Evolutionary conservation across 1,139 yeast genomes (phyloP).

Genomic region (Debaryomyces sp.): DNA sequence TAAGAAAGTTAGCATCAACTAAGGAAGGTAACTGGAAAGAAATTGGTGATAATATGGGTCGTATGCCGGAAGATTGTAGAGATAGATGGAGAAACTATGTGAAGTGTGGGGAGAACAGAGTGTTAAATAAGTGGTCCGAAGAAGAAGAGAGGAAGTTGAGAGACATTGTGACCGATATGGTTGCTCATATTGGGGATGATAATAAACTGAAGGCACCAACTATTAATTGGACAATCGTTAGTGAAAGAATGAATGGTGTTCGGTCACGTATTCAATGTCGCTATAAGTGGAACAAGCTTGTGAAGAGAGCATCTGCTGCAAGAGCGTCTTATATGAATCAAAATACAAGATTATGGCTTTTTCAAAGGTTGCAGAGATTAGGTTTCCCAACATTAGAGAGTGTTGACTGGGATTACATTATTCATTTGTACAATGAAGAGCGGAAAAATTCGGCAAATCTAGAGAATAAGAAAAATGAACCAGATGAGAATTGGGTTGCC

Average conservation of each 20-base stretch:
- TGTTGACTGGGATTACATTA: slow-evolving; percentile 56
- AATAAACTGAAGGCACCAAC: slow-evolving; percentile 26
- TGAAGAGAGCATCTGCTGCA: slow-evolving; percentile 58
- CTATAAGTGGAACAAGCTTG: slow-evolving; percentile 87
- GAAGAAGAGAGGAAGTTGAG: slow-evolving; percentile 70
- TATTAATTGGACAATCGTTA: slow-evolving; percentile 88
- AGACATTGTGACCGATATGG: slow-evolving; percentile 53
- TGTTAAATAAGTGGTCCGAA: slow-evolving; percentile 74
- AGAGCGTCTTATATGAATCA: slow-evolving; percentile 53
- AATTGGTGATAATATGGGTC: slow-evolving; percentile 73
- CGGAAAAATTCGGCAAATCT: slow-evolving; percentile 3
- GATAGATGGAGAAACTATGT: slow-evolving; percentile 96
- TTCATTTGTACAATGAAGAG: slow-evolving; percentile 14
- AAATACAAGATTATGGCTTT: slow-evolving; percentile 59
- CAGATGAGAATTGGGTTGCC: slow-evolving; percentile 27
- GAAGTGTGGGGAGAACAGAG: slow-evolving; percentile 80
- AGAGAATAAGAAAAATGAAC: slow-evolving; percentile 9
- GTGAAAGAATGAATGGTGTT: slow-evolving; percentile 85
- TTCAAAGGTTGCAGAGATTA: slow-evolving; percentile 51
- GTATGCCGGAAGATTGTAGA: slow-evolving; percentile 98
- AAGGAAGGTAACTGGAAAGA: slow-evolving; percentile 85
- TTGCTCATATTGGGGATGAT: slow-evolving; percentile 20
- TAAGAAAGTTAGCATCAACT: slow-evolving; percentile 63
- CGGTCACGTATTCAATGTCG: slow-evolving; percentile 93
- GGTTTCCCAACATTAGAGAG: slow-evolving; percentile 50